phyloP scores from a whole-genome alignment of 257 asterid species.

The Solanum peruvianum region DNA sequence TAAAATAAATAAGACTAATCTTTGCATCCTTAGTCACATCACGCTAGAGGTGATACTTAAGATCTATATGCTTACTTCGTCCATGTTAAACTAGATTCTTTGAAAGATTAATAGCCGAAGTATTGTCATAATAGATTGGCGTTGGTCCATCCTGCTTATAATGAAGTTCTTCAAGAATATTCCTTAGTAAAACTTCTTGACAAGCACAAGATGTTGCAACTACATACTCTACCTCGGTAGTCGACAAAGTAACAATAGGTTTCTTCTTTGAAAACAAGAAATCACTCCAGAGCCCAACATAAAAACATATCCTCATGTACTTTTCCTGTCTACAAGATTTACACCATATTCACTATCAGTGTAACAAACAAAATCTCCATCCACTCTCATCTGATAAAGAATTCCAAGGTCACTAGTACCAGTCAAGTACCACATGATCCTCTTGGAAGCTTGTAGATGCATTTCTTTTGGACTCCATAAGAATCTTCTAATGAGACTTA shows the following conservation, averaged over 20 bases:
- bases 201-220: not conserved
- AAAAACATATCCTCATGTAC: not conserved
- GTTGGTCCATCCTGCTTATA: not conserved
- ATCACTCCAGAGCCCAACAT: no score
- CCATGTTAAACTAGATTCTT: no score
- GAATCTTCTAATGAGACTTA: not conserved
- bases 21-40: not conserved
- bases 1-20: not conserved
- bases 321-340: no score
- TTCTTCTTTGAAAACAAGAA: no score
- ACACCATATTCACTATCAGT: not conserved
- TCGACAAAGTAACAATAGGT: no score
- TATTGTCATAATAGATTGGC: no score
- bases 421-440: not conserved
- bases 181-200: not conserved
- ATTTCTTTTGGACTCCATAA: not conserved
- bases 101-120: no score
- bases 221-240: not conserved
- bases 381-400: no score
- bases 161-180: no score
- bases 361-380: not conserved
- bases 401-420: no score
- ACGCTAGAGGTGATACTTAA: no score
- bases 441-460: no score
- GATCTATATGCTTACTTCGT: not conserved